A percentile compares a stretch with the other conserved stretches of the same genome.
Conservation (phyloP, 2,329 filamentous ascomycete genomes). For the Neonectria coccinea region DNA sequence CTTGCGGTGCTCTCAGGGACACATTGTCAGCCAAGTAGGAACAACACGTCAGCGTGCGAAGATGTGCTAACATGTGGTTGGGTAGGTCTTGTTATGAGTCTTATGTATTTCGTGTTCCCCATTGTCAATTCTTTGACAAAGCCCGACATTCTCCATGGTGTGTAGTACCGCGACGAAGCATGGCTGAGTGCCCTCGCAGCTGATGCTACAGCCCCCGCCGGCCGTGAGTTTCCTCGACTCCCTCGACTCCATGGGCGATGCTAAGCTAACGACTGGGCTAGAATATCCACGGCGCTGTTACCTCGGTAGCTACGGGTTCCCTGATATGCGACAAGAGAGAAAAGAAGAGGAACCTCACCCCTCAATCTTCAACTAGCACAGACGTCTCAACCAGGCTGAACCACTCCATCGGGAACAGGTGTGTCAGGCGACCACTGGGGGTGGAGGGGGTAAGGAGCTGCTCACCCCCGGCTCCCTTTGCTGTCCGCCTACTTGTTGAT, state of each 20-base stretch:
- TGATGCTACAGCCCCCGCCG: slow-evolving; percentile 7
- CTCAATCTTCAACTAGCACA: slow-evolving; percentile 21
- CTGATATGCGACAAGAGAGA: slow-evolving; percentile 23
- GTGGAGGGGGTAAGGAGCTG: slow-evolving; percentile 15
- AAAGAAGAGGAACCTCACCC: slow-evolving; percentile 21
- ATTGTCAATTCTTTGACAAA: background rate
- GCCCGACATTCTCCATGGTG: background rate
- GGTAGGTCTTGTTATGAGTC: background rate
- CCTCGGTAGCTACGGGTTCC: slow-evolving; percentile 16
- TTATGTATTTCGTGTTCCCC: background rate
- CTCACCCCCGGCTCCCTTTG: slow-evolving; percentile 7
- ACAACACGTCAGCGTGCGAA: slow-evolving; percentile 1
- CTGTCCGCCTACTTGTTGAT: slow-evolving; percentile 8
- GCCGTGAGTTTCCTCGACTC: background rate
- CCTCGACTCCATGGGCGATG: slow-evolving; percentile 12
- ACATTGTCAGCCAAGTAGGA: no score
- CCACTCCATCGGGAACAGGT: slow-evolving; percentile 42
- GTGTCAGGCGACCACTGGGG: slow-evolving; percentile 32
- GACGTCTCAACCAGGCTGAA: slow-evolving; percentile 40
- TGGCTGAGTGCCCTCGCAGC: slow-evolving; percentile 1
- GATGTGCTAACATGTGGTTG: background rate
- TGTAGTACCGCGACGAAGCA: background rate
- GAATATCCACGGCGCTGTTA: slow-evolving; percentile 7
- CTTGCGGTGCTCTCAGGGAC: background rate
- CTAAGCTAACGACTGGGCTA: slow-evolving; percentile 4